phyloP scores from a whole-genome alignment of 495 filamentous ascomycete species.

The Penicillium soppii region DNA sequence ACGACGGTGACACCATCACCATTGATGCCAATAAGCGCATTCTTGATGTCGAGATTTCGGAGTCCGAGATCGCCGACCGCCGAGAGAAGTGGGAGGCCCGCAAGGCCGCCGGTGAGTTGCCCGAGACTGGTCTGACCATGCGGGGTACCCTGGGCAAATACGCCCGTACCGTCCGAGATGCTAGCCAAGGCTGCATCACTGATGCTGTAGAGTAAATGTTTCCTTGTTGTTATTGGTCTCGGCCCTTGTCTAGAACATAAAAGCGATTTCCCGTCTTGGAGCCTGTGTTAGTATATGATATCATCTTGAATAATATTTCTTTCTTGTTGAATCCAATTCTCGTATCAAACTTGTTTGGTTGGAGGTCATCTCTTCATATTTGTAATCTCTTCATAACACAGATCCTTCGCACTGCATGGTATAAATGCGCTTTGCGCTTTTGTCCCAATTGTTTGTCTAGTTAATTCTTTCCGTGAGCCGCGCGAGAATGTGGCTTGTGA shows the following conservation, averaged over 20 bases:
- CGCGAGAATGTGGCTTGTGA: no score
- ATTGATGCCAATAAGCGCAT: constrained; percentile 54
- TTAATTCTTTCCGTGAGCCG: no score
- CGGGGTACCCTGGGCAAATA: constrained; percentile 93
- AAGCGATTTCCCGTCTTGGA: constrained; percentile 25
- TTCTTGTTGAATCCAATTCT: constrained; percentile 9
- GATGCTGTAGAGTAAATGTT: constrained; percentile 38
- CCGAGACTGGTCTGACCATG: constrained; percentile 45
- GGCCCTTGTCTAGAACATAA: constrained; percentile 16
- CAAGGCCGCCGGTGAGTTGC: constrained; percentile 35
- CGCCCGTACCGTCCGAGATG: constrained; percentile 64
- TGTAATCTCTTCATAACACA: no score
- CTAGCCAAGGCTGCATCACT: constrained; percentile 62
- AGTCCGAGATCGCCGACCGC: constrained; percentile 62
- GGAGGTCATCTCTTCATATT: no score
- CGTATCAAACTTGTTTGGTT: no score
- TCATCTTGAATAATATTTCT: constrained; percentile 15
- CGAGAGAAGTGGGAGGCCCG: constrained; percentile 58
- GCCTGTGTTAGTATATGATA: constrained; percentile 25
- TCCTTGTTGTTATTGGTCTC: constrained; percentile 3
- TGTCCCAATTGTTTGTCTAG: no score
- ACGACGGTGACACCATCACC: constrained; percentile 55
- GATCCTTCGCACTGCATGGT: no score
- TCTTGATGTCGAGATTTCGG: constrained; percentile 50
- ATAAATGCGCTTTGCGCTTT: no score